Conservation (phyloP, 345 rosid species). For the Triadica sebifera region DNA sequence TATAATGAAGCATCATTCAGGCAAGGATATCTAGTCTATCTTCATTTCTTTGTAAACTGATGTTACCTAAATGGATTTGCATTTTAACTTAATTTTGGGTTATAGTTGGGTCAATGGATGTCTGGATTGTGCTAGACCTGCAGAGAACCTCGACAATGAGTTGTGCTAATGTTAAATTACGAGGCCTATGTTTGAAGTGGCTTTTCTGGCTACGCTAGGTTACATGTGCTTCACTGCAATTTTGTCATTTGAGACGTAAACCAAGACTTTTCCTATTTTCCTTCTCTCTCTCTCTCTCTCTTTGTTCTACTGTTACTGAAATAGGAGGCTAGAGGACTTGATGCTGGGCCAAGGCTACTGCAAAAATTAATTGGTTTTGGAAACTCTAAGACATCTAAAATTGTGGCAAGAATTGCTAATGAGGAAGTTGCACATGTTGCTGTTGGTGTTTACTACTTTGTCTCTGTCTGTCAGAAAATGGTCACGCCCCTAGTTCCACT, state of each 20-base stretch:
- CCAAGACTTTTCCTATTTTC: too few relatives aligned
- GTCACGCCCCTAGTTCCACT: slow-evolving; percentile 62
- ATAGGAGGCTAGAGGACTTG: slow-evolving; percentile 97
- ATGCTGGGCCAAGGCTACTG: slow-evolving; percentile 94
- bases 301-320: too few relatives aligned
- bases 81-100: background rate
- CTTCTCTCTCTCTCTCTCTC: too few relatives aligned
- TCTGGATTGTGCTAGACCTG: background rate
- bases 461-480: slow-evolving; percentile 65
- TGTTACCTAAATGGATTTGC: background rate
- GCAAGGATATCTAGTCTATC: background rate
- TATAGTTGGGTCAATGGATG: background rate
- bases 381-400: slow-evolving; percentile 65
- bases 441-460: slow-evolving; percentile 85
- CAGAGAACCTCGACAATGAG: background rate
- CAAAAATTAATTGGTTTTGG: slow-evolving; percentile 80
- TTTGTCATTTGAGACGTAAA: too few relatives aligned
- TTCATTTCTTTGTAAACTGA: background rate
- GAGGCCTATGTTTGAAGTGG: too few relatives aligned
- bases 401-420: slow-evolving; percentile 72
- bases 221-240: too few relatives aligned
- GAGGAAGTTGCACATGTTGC: slow-evolving; percentile 98
- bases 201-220: too few relatives aligned
- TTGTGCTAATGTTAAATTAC: background rate
- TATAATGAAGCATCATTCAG: too few relatives aligned